phyloP scores from a whole-genome alignment of 2,329 filamentous ascomycete species.

The Thermoascus crustaceus region DNA sequence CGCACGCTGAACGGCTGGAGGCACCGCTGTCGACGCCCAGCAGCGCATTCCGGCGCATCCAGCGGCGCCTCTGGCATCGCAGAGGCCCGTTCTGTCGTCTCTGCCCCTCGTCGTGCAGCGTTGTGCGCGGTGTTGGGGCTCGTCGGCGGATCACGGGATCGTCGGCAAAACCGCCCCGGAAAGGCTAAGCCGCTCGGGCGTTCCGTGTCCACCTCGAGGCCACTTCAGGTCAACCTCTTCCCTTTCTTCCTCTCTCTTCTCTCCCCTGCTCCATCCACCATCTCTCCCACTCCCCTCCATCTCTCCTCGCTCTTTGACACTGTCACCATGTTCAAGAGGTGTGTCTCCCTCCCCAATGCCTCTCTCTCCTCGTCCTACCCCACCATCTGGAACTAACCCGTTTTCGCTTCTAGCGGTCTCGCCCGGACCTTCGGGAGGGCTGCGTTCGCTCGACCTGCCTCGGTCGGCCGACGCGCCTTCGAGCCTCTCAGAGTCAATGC shows the following conservation, averaged over 20 bases:
- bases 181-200: conserved; percentile 29
- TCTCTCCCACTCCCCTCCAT: conserved; percentile 23
- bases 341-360: conserved; percentile 24
- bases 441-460: conserved; percentile 48
- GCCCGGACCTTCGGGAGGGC: conserved; percentile 57
- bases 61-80: too few species aligned
- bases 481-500: conserved; percentile 50
- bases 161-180: conserved; percentile 37
- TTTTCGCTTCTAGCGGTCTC: conserved; percentile 49
- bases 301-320: conserved; percentile 38
- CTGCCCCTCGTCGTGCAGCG: neutral
- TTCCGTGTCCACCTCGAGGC: conserved; percentile 19
- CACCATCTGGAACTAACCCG: conserved; percentile 25
- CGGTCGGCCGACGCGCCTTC: conserved; percentile 48
- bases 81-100: too few species aligned
- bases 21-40: too few species aligned
- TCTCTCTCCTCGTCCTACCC: conserved; percentile 6
- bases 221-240: conserved; percentile 18
- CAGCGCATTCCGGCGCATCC: too few species aligned
- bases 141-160: conserved; percentile 34
- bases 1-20: neutral
- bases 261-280: conserved; percentile 20
- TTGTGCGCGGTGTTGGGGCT: neutral
- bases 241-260: conserved; percentile 23
- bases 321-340: conserved; percentile 56